phyloP scores from a whole-genome alignment of 2,329 filamentous ascomycete genomes.

The Orbilia brochopaga region DNA sequence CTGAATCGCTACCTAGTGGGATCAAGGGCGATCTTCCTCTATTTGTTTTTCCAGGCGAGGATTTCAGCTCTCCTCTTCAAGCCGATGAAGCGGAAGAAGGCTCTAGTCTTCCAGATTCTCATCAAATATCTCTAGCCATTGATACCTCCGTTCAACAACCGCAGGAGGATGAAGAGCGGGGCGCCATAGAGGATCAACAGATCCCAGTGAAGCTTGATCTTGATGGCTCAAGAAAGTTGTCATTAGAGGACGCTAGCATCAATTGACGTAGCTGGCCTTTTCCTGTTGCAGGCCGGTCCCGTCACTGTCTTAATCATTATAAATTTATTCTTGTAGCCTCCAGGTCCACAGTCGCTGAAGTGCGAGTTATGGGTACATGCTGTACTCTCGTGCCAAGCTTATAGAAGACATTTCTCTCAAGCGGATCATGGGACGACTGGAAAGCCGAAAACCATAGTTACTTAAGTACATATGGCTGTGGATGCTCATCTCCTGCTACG shows the following conservation, averaged over 20 bases:
- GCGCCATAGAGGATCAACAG: constrained; percentile 17
- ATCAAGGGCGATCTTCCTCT: constrained; percentile 44
- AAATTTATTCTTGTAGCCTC: too few relatives aligned
- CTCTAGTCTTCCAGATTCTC: neutral
- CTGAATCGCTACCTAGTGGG: neutral
- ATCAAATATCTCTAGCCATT: constrained; percentile 15
- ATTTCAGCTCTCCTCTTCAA: neutral
- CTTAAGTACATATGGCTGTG: too few relatives aligned
- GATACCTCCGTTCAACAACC: neutral
- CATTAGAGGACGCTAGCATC: neutral
- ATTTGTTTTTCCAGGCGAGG: constrained; percentile 32
- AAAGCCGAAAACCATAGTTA: too few relatives aligned
- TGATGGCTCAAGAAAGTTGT: neutral
- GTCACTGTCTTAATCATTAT: neutral
- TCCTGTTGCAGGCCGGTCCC: neutral
- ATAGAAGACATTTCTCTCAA: too few relatives aligned
- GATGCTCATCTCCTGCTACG: too few relatives aligned
- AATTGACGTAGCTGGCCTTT: neutral
- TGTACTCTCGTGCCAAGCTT: too few relatives aligned
- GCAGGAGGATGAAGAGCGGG: constrained; percentile 5
- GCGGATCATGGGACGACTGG: too few relatives aligned
- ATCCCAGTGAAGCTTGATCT: constrained; percentile 41
- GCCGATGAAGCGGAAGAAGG: neutral
- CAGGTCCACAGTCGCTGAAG: too few relatives aligned
- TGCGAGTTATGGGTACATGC: too few relatives aligned